These are phyloP conservation scores for Suillus alpinus DNA, from an alignment of 768 basidiomycete species.

Conservation along the genomic window DNA sequence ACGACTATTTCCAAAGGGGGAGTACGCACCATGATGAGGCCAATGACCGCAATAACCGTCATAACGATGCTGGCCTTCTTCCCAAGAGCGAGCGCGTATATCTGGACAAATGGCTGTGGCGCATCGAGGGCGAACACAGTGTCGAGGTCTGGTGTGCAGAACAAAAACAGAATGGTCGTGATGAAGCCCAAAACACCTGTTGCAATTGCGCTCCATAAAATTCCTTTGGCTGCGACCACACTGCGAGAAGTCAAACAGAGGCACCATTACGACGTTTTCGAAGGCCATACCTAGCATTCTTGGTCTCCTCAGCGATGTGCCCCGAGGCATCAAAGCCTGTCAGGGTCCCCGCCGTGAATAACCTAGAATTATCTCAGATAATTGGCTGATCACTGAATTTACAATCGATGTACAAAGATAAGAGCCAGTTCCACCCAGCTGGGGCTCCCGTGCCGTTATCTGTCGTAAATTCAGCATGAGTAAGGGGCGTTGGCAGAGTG, in stretches of 20 bases:
- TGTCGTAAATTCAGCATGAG: slow-evolving; percentile 26
- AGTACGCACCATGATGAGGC: slow-evolving; percentile 72
- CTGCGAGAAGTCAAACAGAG: slow-evolving; percentile 31
- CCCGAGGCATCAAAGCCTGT: slow-evolving; percentile 91
- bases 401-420: slow-evolving; percentile 64
- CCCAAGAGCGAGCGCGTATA: slow-evolving; percentile 83
- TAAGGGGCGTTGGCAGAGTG: slow-evolving; percentile 19
- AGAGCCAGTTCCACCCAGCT: slow-evolving; percentile 87
- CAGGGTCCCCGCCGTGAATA: slow-evolving; percentile 84
- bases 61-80: slow-evolving; percentile 80
- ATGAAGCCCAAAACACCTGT: slow-evolving; percentile 79
- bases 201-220: slow-evolving; percentile 72
- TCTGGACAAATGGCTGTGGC: slow-evolving; percentile 88
- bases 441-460: slow-evolving; percentile 90
- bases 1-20: neutral
- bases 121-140: slow-evolving; percentile 72
- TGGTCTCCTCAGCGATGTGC: slow-evolving; percentile 87
- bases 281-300: slow-evolving; percentile 59
- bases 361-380: slow-evolving; percentile 53
- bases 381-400: neutral
- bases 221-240: slow-evolving; percentile 78
- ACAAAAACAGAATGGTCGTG: slow-evolving; percentile 78
- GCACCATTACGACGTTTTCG: neutral
- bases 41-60: slow-evolving; percentile 80
- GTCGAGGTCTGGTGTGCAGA: slow-evolving; percentile 79